Evolutionary conservation across 1,284 basidiomycete genomes (phyloP), one percentile per base, ranked within the genome.

Genomic region (Mycosarcoma mackinlayi): DNA sequence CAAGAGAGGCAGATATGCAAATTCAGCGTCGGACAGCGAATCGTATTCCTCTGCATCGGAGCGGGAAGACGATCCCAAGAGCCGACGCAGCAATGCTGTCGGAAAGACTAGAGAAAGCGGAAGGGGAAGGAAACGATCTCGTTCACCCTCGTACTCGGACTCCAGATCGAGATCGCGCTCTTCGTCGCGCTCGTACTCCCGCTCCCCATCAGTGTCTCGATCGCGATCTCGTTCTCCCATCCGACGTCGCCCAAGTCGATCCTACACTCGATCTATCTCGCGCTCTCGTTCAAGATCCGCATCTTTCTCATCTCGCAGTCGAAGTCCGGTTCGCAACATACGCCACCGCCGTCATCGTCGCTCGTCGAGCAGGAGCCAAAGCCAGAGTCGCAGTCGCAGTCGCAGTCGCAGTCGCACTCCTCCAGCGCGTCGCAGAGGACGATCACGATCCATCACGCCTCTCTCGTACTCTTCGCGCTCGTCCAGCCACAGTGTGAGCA

Each of bases 161-260:
- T 55, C 51, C 19, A 21, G 42, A 6, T 47, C 42, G 19, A 37
- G 65, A 14, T 57, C 59, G 7, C 42, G 63, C 65, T 38, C 69
- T 39, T 48, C 62, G n/a, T n/a, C n/a, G 61, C 39, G 55, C 54
- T 51, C 59, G 6, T 57, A 41, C 27, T 40, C 48, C 37, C 56
- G 56, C 31, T 60, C 61, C 14, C 54, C 54, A 25, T 68, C 74
- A n/a, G 48, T 47, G 10, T 76, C 77, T n/a, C 65, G 68, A n/a
- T 69, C 63, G 23, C 72, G 60, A 34, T 62, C 54, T 14, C 68
- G 58, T 24, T 52, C 62, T 30, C 48, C 56, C 2, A n/a, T 35
- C 6, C 19, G 44, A 9, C 25, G 37, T 35, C 37, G 24, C 33
- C 21, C 48, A 27, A 47, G 21, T 24, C 31, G 33, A 0, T 55